Conservation (phyloP, 805 yeast genomes). For the Martiniozyma abietophila region DNA sequence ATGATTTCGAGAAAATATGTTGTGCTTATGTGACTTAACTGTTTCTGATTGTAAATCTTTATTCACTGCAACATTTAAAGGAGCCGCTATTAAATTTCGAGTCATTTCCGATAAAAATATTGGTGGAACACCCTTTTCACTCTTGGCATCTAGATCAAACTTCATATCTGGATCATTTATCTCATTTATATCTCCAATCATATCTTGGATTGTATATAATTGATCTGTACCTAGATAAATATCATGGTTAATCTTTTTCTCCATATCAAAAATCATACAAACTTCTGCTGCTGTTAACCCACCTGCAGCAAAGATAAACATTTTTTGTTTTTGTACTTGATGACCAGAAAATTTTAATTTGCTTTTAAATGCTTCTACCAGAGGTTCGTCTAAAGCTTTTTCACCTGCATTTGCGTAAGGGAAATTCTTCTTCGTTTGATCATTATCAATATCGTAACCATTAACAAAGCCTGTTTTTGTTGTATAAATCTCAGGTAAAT, state of each 20-base stretch:
- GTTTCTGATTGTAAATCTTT: too few relatives aligned
- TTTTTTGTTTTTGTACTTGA: conserved; percentile 44
- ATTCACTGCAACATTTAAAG: too few relatives aligned
- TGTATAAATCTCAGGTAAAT: conserved; percentile 22
- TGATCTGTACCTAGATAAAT: conserved; percentile 77
- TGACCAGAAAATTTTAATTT: conserved; percentile 22
- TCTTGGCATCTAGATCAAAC: conserved; percentile 20
- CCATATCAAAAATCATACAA: conserved; percentile 63
- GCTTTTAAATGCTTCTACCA: conserved; percentile 20
- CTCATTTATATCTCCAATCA: conserved; percentile 25
- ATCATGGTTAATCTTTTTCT: conserved; percentile 54
- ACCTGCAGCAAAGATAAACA: conserved; percentile 79
- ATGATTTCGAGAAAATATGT: too few relatives aligned
- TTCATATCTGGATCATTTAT: conserved; percentile 22
- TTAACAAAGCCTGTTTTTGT: conserved; percentile 9
- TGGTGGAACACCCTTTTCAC: conserved; percentile 16
- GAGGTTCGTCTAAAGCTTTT: conserved; percentile 11
- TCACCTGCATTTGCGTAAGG: conserved; percentile 35
- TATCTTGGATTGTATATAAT: conserved; percentile 37
- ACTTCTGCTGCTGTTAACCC: conserved; percentile 82
- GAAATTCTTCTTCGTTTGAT: conserved; percentile 41
- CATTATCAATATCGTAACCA: conserved; percentile 12
- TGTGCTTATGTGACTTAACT: too few relatives aligned
- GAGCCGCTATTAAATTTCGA: too few relatives aligned
- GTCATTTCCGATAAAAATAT: conserved; percentile 14